Base-by-base conservation (phyloP, 495 filamentous ascomycete genomes). In the Hypoxylon perforatum region DNA sequence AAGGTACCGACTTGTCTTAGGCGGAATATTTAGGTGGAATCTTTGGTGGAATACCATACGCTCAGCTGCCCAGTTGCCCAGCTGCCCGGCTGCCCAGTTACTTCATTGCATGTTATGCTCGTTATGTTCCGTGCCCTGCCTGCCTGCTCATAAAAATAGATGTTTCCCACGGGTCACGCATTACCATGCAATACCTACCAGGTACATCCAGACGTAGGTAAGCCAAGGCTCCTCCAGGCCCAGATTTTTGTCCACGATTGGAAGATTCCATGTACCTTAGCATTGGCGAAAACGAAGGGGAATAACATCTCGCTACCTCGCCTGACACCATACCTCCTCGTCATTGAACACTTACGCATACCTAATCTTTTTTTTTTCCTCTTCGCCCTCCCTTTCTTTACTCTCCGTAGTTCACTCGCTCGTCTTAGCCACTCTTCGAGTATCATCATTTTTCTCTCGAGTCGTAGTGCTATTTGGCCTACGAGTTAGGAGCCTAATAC, bases 261-360 rank as follows among this genome's bases (percentile, higher is more conserved):
- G 59, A 38, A 60, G 44, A 55, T 42, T 41, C 46, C 4, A 63
- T 63, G 55, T 69, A 64, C 61, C 66, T 51, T 52, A 64, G 56
- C 46, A 64, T 69, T 69, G 66, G 66, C 66, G 66, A 69, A 56
- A 69, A 69, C 66, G 66, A 57, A 69, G 65, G 48, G 61, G 61
- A 69, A 69, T 61, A 69, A 69, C 65, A 51, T 59, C 54, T 64
- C 36, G 57, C 49, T 68, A 50, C 47, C 57, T 69, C 53, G 56
- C 60, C 56, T 57, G 60, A 63, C 59, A 69, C 65, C 65, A 68
- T 56, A 54, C 49, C 48, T 65, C 63, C 63, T 68, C 65, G 65
- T 68, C 59, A 68, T 63, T 59, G 65, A 68, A 63, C 65, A 59
- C 46, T 59, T 36, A 25, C 55, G 22, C 33, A 10, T 17, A 23